Evolutionary conservation across 139 green algal species (phyloP), one percentile per base, ranked within the genome.

Genomic region (Picochlorum sp.): DNA sequence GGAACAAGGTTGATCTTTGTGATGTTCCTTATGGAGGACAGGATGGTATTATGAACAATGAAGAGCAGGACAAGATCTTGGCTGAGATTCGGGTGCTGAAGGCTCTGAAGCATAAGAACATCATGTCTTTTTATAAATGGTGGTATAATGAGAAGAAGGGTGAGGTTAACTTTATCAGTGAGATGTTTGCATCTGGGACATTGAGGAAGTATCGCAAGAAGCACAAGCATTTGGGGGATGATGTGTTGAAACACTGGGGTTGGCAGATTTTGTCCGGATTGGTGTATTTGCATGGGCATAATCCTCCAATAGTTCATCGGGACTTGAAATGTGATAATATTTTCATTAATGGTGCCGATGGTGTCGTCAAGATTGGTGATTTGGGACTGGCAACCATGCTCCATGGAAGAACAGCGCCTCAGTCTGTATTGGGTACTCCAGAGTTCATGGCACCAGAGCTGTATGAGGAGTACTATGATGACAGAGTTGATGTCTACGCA

Each of bases 401-500:
- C 62, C 72, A 90, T 2, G 85, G 82, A 9, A 72, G 92, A 28
- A 92, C 86, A 1, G 88, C 91, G 20, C 89, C 89, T 14, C 90
- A 97, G 71, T 89, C 74, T 49, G 91, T 98, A 16, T 78, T 97
- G 60, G 92, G 90, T 59, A 96, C 90, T 6, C 90, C 90, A 23
- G 88, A 98, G 76, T 98, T 98, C 81, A 98, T 98, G 92, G 93
- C 93, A 6, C 93, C 88, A 11, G 94, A 99, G 85, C 86, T 99
- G 69, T 99, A 98, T 49, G 92, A 99, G 62, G 94, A 99, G 78
- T 85, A 97, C 59, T 99, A 99, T 60, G 85, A 97, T 62, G 94
- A 98, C 76, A 88, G 94, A 44, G 94, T 98, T 31, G 94, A 98
- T 69, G 92, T 97, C n/a, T 90, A 90, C 73, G 76, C 82, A 24